Evolutionary conservation across 805 yeast species (phyloP), one percentile per base, ranked within the genome.

Genomic region (Starmerella riodocensis): DNA sequence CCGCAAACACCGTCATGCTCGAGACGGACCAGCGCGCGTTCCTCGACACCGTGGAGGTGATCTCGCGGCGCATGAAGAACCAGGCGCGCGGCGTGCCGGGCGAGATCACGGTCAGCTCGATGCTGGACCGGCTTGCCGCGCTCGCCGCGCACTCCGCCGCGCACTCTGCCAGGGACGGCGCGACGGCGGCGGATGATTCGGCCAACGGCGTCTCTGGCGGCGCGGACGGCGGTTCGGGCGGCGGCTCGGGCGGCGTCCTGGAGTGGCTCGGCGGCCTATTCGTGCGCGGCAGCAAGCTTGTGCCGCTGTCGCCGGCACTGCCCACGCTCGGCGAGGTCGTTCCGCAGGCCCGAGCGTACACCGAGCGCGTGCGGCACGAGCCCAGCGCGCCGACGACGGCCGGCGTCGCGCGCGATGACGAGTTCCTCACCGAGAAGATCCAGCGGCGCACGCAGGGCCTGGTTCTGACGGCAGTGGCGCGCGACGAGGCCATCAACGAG

Each of bases 1-100:
- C 44, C 14, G 13, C 20, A 4, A 39, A 32, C 24, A 16, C 44
- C 11, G 29, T 19, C n/a, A 22, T 43, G 11, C 22, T 40, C 18
- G 34, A 40, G 9, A 19, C 19, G 8, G 49, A 46, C 21, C 49
- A 40, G 40, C 40, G 28, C 13, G 42, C 40, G 6, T 44, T 46
- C 16, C 16, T 12, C 12, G 22, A 24, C n/a, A 12, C 31, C 13
- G 25, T 31, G 12, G 37, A 29, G 3, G 20, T 34, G 20, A 23
- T 32, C 5, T 23, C 26, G 2, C 36, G 40, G 18, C 37, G 46
- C 4, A 22, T 33, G 26, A 29, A 20, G 21, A 40, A 34, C 30
- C 38, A 32, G 29, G 29, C 39, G 14, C 42, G 34, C 18, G 34
- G 37, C 13, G 32, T 8, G n/a, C 29, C 28, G 3, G 39, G 37